Evolutionary conservation across 2,329 filamentous ascomycete species (phyloP), one percentile per base, ranked within the genome.

Genomic region (Diaporthe sp.): DNA sequence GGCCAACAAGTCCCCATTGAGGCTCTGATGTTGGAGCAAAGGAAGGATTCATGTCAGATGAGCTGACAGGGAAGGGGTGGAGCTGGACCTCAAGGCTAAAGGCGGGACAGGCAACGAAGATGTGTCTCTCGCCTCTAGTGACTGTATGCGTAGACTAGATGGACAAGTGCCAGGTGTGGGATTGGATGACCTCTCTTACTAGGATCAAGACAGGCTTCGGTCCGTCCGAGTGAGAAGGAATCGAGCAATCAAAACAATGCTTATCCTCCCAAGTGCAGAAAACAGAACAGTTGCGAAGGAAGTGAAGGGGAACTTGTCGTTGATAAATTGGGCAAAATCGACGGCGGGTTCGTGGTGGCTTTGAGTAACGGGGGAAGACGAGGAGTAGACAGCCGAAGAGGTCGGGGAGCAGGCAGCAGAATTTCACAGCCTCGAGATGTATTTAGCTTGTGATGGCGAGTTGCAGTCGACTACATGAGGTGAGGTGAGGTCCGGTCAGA

Each of bases 41-140:
- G 9, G 73, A 60, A 71, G 63, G 42, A 71, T 71, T 73, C 75
- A 76, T 76, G 71, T 73, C 73, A 73, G 70, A 75, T 39, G 47
- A 28, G 61, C 57, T 42, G 44, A 63, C 73, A 49, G 28, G 60
- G 28, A 42, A 34, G 53, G 37, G 61, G 37, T 63, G 49, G 51
- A 61, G 37, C 65, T 51, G 49, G 49, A 55, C 34, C 61, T 53
- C 73, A 34, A n/a, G 71, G 51, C 55, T 58, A 51, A 71, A 53
- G 51, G 37, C 42, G 51, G 53, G 17, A 73, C 53, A 51, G 65
- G 74, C 73, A 76, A 58, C 73, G 53, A 53, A 42, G 60, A 53
- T 17, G 25, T 49, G 37, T 31, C 31, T 42, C 15, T 28, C 22
- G 39, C 25, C 47, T 47, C 34, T 17, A 15, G 37, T 70, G 55